Evolutionary conservation across 2,329 filamentous ascomycete genomes (phyloP).

Genomic region (Cladophialophora immunda): DNA sequence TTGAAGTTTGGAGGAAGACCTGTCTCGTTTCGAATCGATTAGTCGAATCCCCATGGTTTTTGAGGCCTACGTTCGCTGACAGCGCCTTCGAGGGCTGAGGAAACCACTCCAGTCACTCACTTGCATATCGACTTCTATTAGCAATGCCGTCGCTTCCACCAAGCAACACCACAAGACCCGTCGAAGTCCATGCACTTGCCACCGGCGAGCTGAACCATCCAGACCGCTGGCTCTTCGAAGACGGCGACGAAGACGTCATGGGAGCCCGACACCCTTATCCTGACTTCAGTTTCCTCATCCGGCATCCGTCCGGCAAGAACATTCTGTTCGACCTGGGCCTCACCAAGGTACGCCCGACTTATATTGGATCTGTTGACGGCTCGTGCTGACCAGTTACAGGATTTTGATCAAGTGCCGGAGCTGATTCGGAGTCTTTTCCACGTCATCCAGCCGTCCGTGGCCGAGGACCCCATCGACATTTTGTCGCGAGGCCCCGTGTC

Average conservation of each 20-base stretch:
- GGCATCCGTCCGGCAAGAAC: constrained; percentile 48
- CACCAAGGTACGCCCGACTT: constrained; percentile 31
- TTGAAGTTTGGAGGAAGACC: too few species aligned
- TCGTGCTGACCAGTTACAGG: neutral
- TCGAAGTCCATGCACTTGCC: constrained; percentile 11
- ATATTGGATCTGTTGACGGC: too few species aligned
- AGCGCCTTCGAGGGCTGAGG: too few species aligned
- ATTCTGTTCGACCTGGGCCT: constrained; percentile 50
- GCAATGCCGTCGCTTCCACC: constrained; percentile 2
- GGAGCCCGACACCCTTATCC: constrained; percentile 11
- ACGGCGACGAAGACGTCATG: constrained; percentile 13
- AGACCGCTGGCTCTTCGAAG: constrained; percentile 22
- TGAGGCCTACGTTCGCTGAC: too few species aligned
- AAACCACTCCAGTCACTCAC: too few species aligned
- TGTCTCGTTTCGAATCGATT: too few species aligned
- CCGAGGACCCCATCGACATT: constrained; percentile 31
- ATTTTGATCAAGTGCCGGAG: constrained; percentile 8
- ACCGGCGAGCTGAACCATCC: constrained; percentile 9
- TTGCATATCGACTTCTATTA: too few species aligned
- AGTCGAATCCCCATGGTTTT: too few species aligned
- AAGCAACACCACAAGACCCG: neutral
- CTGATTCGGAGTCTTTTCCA: neutral
- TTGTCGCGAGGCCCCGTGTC: constrained; percentile 28
- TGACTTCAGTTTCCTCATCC: constrained; percentile 53
- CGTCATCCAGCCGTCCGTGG: constrained; percentile 15